Evolutionary conservation across 805 yeast genomes (phyloP), one percentile per base, ranked within the genome.

Genomic region (Diddensiella caesifluorescens): DNA sequence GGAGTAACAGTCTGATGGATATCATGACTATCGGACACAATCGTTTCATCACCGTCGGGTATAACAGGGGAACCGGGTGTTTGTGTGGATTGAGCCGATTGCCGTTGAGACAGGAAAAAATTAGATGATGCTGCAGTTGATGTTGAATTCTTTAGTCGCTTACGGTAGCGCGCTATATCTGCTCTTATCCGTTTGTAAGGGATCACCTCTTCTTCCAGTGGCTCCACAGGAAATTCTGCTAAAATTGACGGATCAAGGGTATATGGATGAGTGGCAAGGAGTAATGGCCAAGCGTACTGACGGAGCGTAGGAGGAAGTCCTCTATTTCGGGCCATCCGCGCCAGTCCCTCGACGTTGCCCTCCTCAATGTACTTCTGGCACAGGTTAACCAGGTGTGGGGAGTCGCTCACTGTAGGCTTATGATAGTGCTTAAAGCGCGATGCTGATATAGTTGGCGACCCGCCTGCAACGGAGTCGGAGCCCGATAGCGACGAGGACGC

Each of bases 261-360:
- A 66, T 80, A 84, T 1, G 97, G 96, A 60, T 89, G 97, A 53
- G 78, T 78, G 51, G 79, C 79, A 44, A 89, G 62, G 38, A 89
- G 61, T 3, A 85, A 63, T 1, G 96, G 95, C 97, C 97, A 89
- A 5, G 85, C 83, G 43, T 73, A 68, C 50, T 77, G 78, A 46
- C 97, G 71, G 41, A 87, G 67, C 43, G 78, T 73, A 1, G 95
- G 90, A 1, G 97, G 97, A 21, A 88, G 69, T 2, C 97, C 97
- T 43, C 78, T 68, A 50, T 81, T 88, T 48, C 95, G 71, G 4
- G 95, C 90, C 4, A 89, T 62, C 49, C 77, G 67, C 1, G 97
- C 94, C 35, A 89, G 63, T 0, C 88, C 85, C 36, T 80, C 78
- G 44, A 80, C 80, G 55, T 89, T 83, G 44, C 75, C 75, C 13